Conservation (phyloP, 345 rosid genomes). For the Aegle marmelos region DNA sequence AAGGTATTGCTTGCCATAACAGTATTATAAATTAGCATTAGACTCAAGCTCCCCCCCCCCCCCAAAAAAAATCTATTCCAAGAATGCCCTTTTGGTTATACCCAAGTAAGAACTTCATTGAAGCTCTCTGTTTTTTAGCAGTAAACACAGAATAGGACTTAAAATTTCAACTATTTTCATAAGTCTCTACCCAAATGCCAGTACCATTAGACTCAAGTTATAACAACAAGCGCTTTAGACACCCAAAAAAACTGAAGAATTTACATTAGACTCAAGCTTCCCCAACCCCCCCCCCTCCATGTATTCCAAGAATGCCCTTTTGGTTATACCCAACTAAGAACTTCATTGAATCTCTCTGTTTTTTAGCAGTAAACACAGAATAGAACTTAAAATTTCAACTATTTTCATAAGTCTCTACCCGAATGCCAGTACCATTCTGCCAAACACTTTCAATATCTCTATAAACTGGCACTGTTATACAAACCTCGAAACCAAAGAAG, state of each 20-base stretch:
- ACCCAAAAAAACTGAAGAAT: not conserved
- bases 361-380: too few relatives aligned
- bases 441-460: not conserved
- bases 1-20: not conserved
- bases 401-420: not conserved
- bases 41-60: too few relatives aligned
- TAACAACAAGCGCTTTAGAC: not conserved
- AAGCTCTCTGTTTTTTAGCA: not conserved
- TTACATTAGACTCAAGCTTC: not conserved
- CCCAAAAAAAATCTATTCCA: not conserved
- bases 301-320: not conserved
- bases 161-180: too few relatives aligned
- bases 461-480: not conserved
- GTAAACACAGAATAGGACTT: too few relatives aligned
- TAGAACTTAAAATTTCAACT: too few relatives aligned
- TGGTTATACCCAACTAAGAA: not conserved
- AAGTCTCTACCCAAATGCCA: not conserved
- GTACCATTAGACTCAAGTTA: not conserved
- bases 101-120: not conserved
- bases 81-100: not conserved
- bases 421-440: not conserved
- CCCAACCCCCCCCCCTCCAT: too few relatives aligned
- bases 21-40: not conserved
- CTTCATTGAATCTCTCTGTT: not conserved
- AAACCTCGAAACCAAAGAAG: not conserved